Percentiles rank a stretch among this genome's conserved stretches.
Evolutionary conservation across 441 rosid genomes (phyloP).

Genomic region (Hura crepitans): DNA sequence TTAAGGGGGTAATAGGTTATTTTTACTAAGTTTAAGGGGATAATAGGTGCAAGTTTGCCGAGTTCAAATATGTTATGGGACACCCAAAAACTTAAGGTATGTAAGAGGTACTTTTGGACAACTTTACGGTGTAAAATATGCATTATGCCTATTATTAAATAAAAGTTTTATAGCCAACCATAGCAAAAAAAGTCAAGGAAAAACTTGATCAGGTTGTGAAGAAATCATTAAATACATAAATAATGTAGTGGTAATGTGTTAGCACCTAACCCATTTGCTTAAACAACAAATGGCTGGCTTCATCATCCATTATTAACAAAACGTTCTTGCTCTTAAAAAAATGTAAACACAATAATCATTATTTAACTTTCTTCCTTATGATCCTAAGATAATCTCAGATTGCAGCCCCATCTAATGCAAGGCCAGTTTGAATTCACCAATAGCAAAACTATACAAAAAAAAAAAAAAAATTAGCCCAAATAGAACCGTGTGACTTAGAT

Average conservation of each 20-base stretch:
- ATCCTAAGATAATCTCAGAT: not conserved
- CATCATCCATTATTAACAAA: conserved; percentile 1
- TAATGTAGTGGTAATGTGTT: conserved; percentile 10
- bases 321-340: not conserved
- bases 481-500: not conserved
- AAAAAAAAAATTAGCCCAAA: not conserved
- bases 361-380: not conserved
- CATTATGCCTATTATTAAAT: too few relatives aligned
- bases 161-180: conserved; percentile 4
- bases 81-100: too few relatives aligned
- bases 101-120: too few relatives aligned
- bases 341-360: not conserved
- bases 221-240: conserved; percentile 14
- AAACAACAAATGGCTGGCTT: conserved; percentile 15
- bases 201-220: not conserved
- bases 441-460: not conserved
- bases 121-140: too few relatives aligned
- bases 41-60: too few relatives aligned
- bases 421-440: conserved; percentile 2
- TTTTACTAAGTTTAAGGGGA: too few relatives aligned
- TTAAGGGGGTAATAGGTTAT: too few relatives aligned
- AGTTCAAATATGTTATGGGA: too few relatives aligned
- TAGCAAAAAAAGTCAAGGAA: not conserved
- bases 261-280: conserved; percentile 16
- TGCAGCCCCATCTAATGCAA: not conserved